phyloP scores from a whole-genome alignment of 1,139 yeast genomes.

The Pichia sp. region DNA sequence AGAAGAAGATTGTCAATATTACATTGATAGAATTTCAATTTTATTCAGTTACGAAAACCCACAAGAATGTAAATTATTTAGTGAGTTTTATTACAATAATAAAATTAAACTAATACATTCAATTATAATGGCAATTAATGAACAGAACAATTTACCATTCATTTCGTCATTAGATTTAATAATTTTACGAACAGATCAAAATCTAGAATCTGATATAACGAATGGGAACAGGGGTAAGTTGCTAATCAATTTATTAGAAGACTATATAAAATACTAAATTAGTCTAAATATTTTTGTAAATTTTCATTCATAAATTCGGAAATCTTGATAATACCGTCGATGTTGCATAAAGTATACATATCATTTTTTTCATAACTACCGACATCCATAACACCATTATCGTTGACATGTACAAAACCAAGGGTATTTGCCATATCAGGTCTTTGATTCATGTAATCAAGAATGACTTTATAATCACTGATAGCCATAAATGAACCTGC shows the following conservation, averaged over 20 bases:
- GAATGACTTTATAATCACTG: slow-evolving; percentile 63
- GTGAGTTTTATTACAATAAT: slow-evolving; percentile 32
- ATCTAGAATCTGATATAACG: slow-evolving; percentile 21
- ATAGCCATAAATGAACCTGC: slow-evolving; percentile 58
- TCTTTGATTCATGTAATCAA: slow-evolving; percentile 55
- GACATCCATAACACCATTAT: slow-evolving; percentile 47
- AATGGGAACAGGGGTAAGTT: slow-evolving; percentile 22
- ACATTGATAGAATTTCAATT: slow-evolving; percentile 40
- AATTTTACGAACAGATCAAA: slow-evolving; percentile 18
- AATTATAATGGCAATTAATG: slow-evolving; percentile 35
- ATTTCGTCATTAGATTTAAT: slow-evolving; percentile 21
- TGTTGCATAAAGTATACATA: slow-evolving; percentile 53
- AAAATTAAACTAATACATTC: slow-evolving; percentile 37
- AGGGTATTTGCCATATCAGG: slow-evolving; percentile 69
- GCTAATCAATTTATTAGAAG: slow-evolving; percentile 33
- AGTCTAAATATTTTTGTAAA: slow-evolving; percentile 23
- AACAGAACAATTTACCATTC: slow-evolving; percentile 11
- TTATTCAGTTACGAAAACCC: slow-evolving; percentile 51
- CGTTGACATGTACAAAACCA: slow-evolving; percentile 63
- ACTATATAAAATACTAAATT: slow-evolving; percentile 23
- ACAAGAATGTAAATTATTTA: slow-evolving; percentile 27
- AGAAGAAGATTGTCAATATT: slow-evolving; percentile 25
- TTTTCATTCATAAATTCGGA: slow-evolving; percentile 49
- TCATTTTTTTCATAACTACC: slow-evolving; percentile 53
- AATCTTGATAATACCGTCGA: slow-evolving; percentile 50